Base-by-base conservation (phyloP, 768 basidiomycete species). In the Pleurotus pulmonarius region DNA sequence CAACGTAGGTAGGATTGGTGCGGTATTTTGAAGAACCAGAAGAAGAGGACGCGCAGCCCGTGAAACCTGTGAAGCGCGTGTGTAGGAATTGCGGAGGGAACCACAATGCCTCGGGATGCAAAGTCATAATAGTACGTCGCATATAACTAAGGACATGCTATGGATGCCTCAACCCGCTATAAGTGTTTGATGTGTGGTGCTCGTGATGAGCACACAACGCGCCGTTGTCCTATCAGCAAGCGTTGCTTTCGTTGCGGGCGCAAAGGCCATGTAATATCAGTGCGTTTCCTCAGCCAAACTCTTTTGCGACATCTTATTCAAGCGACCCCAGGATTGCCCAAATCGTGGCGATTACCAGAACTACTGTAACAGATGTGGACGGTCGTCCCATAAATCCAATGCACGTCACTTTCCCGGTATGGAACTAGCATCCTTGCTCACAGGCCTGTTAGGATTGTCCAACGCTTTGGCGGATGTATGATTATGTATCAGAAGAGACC, bases 121-220 rank as follows among this genome's bases (percentile, higher is more conserved):
- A 81, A n/a, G 76, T 88, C 25, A 69, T 82, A 57, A 87, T 92
- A 63, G 90, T 92, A 59, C 66, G 86, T 73, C 37, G 29, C 29
- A 34, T 34, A 34, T 34, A 11, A 11, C 29, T 34, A 34, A 11
- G 29, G 29, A 11, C 29, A 34, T 34, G 29, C 29, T 34, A 34
- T 34, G 29, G 29, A 34, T 34, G 29, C 29, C 44, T 43, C 57
- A 45, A 24, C 52, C 37, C 16, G 16, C 47, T 49, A 15, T 1
- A 53, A 92, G 91, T 93, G 91, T 65, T 67, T 88, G 56, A 91
- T 87, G 22, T 93, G 91, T 64, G 91, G 91, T 56, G 88, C 79
- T 26, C 83, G 86, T 49, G 82, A 92, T 63, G 90, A 92, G 59
- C 91, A 93, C 68, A 74, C 77, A 3, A 91, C 91, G 15, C 77